phyloP scores from a whole-genome alignment of 2,329 filamentous ascomycete species.

The Colletotrichum shisoi region DNA sequence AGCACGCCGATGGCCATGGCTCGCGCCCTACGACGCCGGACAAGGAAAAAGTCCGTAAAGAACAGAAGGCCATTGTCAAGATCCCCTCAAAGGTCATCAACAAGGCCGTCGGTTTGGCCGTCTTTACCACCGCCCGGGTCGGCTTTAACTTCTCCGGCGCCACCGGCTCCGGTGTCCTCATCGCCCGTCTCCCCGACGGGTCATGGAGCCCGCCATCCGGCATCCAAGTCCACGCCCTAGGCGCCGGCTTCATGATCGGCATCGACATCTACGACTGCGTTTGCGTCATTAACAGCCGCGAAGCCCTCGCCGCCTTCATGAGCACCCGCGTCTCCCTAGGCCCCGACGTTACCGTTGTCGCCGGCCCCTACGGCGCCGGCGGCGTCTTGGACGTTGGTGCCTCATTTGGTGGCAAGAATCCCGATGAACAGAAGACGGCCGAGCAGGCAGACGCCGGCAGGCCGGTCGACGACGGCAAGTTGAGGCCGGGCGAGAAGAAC shows the following conservation, averaged over 20 bases:
- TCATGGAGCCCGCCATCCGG: slow-evolving; percentile 83
- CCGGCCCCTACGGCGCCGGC: slow-evolving; percentile 73
- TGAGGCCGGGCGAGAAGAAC: slow-evolving; percentile 52
- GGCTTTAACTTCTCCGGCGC: slow-evolving; percentile 72
- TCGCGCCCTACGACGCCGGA: slow-evolving; percentile 41
- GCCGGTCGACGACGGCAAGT: slow-evolving; percentile 46
- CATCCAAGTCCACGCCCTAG: slow-evolving; percentile 81
- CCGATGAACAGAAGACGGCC: slow-evolving; percentile 37
- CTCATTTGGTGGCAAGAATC: slow-evolving; percentile 39
- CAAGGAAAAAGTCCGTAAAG: slow-evolving; percentile 44
- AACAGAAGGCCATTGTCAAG: slow-evolving; percentile 59
- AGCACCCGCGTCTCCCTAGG: slow-evolving; percentile 78
- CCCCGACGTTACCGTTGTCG: slow-evolving; percentile 78
- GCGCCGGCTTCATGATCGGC: slow-evolving; percentile 80
- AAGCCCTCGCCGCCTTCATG: slow-evolving; percentile 80
- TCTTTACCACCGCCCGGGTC: slow-evolving; percentile 75
- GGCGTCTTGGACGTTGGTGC: slow-evolving; percentile 71
- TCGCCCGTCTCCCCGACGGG: slow-evolving; percentile 69
- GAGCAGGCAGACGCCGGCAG: slow-evolving; percentile 30
- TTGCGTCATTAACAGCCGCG: slow-evolving; percentile 80
- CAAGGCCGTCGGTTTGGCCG: slow-evolving; percentile 72
- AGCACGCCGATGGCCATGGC: slow-evolving; percentile 35
- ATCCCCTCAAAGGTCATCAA: slow-evolving; percentile 68
- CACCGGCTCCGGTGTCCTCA: slow-evolving; percentile 70
- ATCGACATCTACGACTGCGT: slow-evolving; percentile 91